These are phyloP conservation scores for Diaporthe humulicola DNA, from an alignment of 2,329 filamentous ascomycete species.

Conservation along the genomic window DNA sequence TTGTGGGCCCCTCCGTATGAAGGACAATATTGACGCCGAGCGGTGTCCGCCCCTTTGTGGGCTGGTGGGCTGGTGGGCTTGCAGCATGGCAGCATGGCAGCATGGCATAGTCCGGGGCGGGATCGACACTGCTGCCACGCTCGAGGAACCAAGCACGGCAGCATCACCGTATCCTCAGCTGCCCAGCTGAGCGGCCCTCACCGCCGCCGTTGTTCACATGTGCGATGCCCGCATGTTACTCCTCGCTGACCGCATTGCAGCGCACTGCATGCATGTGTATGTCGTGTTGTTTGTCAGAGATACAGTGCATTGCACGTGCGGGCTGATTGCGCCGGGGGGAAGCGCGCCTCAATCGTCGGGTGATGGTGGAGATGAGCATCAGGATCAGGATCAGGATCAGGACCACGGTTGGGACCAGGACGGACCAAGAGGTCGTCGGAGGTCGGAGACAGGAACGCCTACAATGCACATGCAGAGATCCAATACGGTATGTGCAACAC, in stretches of 20 bases:
- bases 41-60: slow-evolving; percentile 4
- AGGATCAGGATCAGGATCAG: not conserved
- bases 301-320: slow-evolving; percentile 1
- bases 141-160: slow-evolving; percentile 9
- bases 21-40: slow-evolving; percentile 7
- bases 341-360: not conserved
- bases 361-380: not conserved
- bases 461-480: not conserved
- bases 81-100: not conserved
- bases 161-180: slow-evolving; percentile 3
- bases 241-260: slow-evolving; percentile 3
- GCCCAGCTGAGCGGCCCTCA: slow-evolving; percentile 20
- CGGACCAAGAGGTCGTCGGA: not conserved
- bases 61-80: not conserved
- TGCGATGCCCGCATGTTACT: not conserved
- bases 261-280: slow-evolving; percentile 4
- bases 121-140: slow-evolving; percentile 25
- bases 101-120: not conserved
- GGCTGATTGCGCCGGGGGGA: not conserved
- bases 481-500: not conserved
- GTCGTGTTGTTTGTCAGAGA: not conserved
- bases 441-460: not conserved
- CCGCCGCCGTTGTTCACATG: slow-evolving; percentile 20
- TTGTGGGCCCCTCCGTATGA: slow-evolving; percentile 5
- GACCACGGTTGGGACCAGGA: not conserved